phyloP scores from a whole-genome alignment of 1,139 yeast species.

The Geotrichum siamense region DNA sequence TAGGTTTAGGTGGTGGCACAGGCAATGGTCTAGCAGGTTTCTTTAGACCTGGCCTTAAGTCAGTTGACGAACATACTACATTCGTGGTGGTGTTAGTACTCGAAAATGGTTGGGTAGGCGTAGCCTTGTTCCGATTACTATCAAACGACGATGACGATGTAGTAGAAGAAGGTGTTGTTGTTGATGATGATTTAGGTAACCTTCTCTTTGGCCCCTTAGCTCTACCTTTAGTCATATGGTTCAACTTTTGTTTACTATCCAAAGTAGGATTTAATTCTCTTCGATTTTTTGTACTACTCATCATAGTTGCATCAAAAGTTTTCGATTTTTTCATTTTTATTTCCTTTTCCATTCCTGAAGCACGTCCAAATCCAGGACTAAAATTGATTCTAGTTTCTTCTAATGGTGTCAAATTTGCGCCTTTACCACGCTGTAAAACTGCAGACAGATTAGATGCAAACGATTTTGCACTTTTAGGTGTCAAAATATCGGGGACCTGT shows the following conservation, averaged over 20 bases:
- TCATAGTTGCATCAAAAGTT: slow-evolving; percentile 14
- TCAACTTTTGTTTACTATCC: slow-evolving; percentile 33
- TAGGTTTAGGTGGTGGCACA: slow-evolving; percentile 13
- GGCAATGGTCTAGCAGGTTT: slow-evolving; percentile 9
- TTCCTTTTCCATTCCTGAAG: too few relatives aligned
- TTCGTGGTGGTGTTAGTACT: too few relatives aligned
- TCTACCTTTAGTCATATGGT: slow-evolving; percentile 55
- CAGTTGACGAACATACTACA: too few relatives aligned
- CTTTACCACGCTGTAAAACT: slow-evolving; percentile 17
- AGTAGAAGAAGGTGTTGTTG: neutral
- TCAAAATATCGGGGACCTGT: slow-evolving; percentile 11
- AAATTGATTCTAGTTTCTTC: slow-evolving; percentile 16
- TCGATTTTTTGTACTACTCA: too few relatives aligned
- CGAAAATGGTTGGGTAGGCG: too few relatives aligned
- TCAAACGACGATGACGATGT: neutral
- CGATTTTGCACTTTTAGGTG: slow-evolving; percentile 16
- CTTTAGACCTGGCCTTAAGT: too few relatives aligned
- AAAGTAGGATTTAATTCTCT: slow-evolving; percentile 1
- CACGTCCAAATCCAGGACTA: slow-evolving; percentile 18
- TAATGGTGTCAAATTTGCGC: slow-evolving; percentile 12
- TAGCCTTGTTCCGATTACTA: too few relatives aligned
- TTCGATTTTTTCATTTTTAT: slow-evolving; percentile 14
- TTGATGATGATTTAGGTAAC: slow-evolving; percentile 41
- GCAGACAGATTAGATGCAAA: slow-evolving; percentile 18
- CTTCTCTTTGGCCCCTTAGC: slow-evolving; percentile 72